Conservation (phyloP, 495 filamentous ascomycete species). For the Trichocladium uniseriatum region DNA sequence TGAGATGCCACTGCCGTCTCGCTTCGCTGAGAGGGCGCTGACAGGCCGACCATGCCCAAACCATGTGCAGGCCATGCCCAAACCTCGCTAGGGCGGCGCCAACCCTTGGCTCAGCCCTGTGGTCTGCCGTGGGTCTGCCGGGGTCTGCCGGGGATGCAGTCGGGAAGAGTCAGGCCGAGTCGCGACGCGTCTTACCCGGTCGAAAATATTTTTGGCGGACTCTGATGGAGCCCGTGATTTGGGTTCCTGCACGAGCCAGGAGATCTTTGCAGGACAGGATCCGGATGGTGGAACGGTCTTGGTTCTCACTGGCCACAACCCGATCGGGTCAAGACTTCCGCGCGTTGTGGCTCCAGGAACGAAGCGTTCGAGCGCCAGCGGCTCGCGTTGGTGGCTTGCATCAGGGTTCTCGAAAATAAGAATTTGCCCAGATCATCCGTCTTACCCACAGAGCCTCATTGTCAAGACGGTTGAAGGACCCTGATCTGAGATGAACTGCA, state of each 20-base stretch:
- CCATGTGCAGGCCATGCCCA: background rate
- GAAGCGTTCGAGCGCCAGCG: no score
- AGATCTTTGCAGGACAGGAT: background rate
- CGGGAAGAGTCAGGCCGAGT: conserved; percentile 2
- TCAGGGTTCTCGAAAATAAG: background rate
- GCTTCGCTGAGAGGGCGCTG: background rate
- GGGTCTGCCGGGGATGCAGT: no score
- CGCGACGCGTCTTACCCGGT: background rate
- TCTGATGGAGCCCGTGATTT: background rate
- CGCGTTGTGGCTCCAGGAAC: no score
- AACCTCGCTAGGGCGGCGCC: background rate
- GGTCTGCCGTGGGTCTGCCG: conserved; percentile 1
- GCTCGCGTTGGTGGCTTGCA: background rate
- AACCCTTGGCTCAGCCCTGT: background rate
- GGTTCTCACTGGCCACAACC: no score
- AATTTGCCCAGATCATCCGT: background rate
- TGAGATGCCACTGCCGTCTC: background rate
- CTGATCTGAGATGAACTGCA: no score
- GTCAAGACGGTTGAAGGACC: no score
- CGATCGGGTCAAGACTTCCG: no score
- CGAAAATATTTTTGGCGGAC: background rate
- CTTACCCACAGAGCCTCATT: background rate
- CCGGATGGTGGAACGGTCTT: no score
- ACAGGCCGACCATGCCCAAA: background rate
- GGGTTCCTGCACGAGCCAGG: conserved; percentile 1